Base-by-base conservation (phyloP, 2,329 filamentous ascomycete genomes). In the Paradendryphiella salina region DNA sequence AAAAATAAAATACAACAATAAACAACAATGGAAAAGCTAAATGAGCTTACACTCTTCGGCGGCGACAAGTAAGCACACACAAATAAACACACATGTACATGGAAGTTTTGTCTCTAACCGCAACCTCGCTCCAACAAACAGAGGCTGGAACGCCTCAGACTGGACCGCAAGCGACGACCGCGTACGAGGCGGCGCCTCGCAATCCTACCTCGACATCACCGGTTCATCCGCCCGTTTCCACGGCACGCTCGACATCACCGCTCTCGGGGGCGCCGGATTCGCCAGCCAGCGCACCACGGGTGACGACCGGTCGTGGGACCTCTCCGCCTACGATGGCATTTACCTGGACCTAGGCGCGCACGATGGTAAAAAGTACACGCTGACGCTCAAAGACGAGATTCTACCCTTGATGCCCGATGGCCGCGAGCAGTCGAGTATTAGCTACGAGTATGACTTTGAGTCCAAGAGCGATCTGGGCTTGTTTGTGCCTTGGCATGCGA, bases 191-290 rank as follows among this genome's bases (percentile, higher is more conserved):
- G 89, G 89, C 42, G 80, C 80, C 52, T 90, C 86, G 33, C 73
- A 69, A 84, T 86, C 71, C 47, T 79, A 73, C 67, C 68, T 82
- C 11, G 74, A 76, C 14, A 69, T 71, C 31, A 70, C 69, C 15
- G 59, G 54, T 8, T 58, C 66, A 2, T 71, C 67, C 4, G 82
- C 79, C 3, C 71, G 69, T 7, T 91, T 92, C 74, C 75, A 82
- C 57, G 89, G 90, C 2, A 77, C 78, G 18, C 79, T 94, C 15
- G 89, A 94, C 73, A 90, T 86, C 56, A 80, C 80, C 45, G 84
- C 88, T 0, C 82, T 94, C 0, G 89, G 89, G 20, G 89, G 88
- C 23, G 89, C 90, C 0, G 90, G 90, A 4, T 94, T 95, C 67
- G 89, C 89, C 8, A 89, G 86, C 4, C 90, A 93, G 69, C 82